These are phyloP conservation scores for Phyllosticta paracitricarpa DNA, from an alignment of 2,329 filamentous ascomycete species.

Conservation along the genomic window DNA sequence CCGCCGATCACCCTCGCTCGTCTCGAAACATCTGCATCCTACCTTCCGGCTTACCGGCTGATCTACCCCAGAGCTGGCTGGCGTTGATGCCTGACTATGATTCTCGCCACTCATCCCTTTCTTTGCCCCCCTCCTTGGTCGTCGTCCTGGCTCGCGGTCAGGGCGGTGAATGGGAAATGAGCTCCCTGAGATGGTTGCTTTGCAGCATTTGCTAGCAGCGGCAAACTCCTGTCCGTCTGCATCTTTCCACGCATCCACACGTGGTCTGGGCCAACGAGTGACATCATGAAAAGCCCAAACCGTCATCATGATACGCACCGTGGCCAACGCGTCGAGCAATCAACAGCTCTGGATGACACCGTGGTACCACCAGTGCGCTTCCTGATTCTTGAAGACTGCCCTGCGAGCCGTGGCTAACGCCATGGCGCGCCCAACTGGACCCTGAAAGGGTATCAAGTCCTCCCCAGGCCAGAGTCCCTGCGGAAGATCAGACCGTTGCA, in stretches of 20 bases:
- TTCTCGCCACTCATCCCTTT: background rate
- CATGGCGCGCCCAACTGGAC: background rate
- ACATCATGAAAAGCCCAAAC: conserved; percentile 10
- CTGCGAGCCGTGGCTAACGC: background rate
- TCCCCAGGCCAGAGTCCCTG: background rate
- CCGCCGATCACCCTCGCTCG: background rate
- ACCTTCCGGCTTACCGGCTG: background rate
- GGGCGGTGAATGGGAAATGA: conserved; percentile 5
- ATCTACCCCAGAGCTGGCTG: background rate
- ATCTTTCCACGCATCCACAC: background rate
- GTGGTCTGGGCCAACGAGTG: conserved; percentile 5
- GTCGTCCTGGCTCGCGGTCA: background rate
- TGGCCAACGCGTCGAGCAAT: background rate
- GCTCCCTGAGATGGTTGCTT: conserved; percentile 2
- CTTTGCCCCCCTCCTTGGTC: background rate
- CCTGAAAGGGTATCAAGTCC: background rate
- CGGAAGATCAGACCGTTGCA: conserved; percentile 10
- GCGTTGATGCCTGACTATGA: background rate
- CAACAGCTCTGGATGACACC: background rate
- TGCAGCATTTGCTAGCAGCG: background rate
- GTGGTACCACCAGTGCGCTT: background rate
- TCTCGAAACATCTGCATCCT: background rate
- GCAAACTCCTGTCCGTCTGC: background rate
- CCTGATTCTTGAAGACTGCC: background rate
- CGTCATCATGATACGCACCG: background rate